phyloP scores from a whole-genome alignment of 1,139 yeast genomes.

The Williopsis jadinii region DNA sequence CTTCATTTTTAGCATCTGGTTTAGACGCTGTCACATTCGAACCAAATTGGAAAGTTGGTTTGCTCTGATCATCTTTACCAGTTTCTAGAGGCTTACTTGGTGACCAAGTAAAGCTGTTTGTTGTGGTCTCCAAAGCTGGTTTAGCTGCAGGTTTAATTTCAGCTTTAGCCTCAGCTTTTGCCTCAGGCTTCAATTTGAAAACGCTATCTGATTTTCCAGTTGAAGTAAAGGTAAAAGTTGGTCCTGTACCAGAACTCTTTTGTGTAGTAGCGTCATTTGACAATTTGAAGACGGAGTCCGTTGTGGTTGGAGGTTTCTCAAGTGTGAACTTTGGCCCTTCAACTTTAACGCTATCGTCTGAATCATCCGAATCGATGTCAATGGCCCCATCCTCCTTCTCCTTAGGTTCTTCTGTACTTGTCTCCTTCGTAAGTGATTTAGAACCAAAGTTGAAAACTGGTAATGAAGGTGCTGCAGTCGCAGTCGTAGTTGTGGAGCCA shows the following conservation, averaged over 20 bases:
- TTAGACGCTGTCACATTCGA: conserved; percentile 4
- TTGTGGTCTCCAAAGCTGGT: conserved; percentile 8
- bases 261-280: conserved; percentile 43
- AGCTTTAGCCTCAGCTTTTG: conserved; percentile 10
- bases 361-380: conserved; percentile 26
- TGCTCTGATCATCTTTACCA: conserved; percentile 6
- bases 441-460: neutral
- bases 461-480: neutral
- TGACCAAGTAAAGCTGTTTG: conserved; percentile 16
- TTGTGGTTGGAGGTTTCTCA: conserved; percentile 43
- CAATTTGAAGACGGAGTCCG: conserved; percentile 53
- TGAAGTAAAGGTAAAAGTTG: conserved; percentile 46
- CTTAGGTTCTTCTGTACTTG: conserved; percentile 8
- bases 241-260: conserved; percentile 69
- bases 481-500: neutral
- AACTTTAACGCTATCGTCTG: conserved; percentile 39
- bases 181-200: conserved; percentile 33
- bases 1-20: conserved; percentile 2
- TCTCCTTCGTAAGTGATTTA: conserved; percentile 2
- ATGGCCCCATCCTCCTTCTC: conserved; percentile 11
- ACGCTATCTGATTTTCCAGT: conserved; percentile 37
- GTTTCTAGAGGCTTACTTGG: conserved; percentile 15
- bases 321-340: conserved; percentile 65
- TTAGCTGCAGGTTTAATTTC: conserved; percentile 9
- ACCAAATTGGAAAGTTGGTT: conserved; percentile 27